A percentile compares a stretch with the other conserved stretches of the same genome.
These are phyloP conservation scores for Prunus davidiana DNA, from an alignment of 306 rosid genomes.

Conservation along the genomic window DNA sequence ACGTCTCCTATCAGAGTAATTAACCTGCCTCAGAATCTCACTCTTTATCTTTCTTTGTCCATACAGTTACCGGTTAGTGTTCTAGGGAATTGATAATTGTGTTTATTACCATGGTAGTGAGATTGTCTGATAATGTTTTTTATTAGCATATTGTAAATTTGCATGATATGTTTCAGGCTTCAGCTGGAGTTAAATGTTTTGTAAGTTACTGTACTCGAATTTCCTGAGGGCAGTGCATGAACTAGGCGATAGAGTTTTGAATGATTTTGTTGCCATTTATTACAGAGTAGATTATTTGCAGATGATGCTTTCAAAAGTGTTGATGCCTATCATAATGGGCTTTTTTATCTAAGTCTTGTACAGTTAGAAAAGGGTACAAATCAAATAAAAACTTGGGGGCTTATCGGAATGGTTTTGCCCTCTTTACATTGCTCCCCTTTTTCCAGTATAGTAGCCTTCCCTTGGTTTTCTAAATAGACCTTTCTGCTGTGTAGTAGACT, in stretches of 20 bases:
- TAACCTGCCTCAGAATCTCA: too few relatives aligned
- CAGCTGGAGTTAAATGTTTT: not conserved
- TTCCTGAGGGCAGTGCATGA: not conserved
- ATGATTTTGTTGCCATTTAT: not conserved
- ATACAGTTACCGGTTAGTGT: too few relatives aligned
- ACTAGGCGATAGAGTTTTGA: not conserved
- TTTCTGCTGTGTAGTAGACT: not conserved
- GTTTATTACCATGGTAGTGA: not conserved
- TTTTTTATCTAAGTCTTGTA: not conserved
- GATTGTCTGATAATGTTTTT: not conserved
- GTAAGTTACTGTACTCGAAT: not conserved
- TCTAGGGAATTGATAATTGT: not conserved
- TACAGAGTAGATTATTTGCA: not conserved
- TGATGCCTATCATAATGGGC: not conserved
- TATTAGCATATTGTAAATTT: not conserved
- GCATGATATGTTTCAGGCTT: not conserved
- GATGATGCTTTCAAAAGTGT: not conserved
- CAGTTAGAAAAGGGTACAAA: not conserved
- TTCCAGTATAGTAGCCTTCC: not conserved
- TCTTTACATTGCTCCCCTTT: not conserved
- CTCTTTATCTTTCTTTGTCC: too few relatives aligned
- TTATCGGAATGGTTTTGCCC: not conserved
- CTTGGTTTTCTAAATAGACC: not conserved
- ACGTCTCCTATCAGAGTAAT: constrained; percentile 45
- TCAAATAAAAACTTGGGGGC: not conserved